A percentile compares a stretch with the other conserved stretches of the same genome.
phyloP scores from a whole-genome alignment of 2,329 filamentous ascomycete species.

The Penicillium sp. region DNA sequence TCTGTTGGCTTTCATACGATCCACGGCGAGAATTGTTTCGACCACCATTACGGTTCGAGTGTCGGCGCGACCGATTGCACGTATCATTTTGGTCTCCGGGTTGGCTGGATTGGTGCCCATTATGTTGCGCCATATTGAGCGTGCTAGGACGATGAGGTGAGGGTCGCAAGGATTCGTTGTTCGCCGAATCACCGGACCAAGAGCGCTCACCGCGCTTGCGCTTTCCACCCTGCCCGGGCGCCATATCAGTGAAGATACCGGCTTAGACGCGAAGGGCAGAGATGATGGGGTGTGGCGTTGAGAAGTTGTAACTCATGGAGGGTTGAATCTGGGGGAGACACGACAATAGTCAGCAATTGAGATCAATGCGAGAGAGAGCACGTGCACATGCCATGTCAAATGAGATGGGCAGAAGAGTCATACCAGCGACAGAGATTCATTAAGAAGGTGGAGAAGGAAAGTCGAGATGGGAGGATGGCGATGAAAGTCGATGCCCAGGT shows the following conservation, averaged over 20 bases:
- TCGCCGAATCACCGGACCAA: constrained; percentile 40
- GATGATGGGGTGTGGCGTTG: constrained; percentile 23
- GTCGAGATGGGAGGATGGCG: constrained; percentile 11
- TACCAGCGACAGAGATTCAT: constrained; percentile 14
- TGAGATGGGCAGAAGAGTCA: not conserved
- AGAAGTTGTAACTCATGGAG: constrained; percentile 32
- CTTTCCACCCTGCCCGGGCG: constrained; percentile 49
- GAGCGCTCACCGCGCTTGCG: constrained; percentile 49
- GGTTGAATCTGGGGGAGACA: constrained; percentile 18
- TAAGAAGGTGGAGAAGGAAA: constrained; percentile 4
- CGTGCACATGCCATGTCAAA: not conserved
- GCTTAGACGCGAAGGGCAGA: constrained; percentile 26
- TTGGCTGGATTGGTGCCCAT: constrained; percentile 33
- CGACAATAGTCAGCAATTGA: constrained; percentile 13
- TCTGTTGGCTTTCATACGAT: constrained; percentile 36
- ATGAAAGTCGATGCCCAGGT: constrained; percentile 7
- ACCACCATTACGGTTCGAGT: constrained; percentile 34
- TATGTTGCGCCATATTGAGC: constrained; percentile 50
- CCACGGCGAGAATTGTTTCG: constrained; percentile 35
- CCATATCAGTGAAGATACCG: constrained; percentile 41
- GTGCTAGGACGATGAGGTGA: constrained; percentile 46
- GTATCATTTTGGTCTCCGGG: constrained; percentile 36
- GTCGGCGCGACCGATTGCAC: constrained; percentile 37
- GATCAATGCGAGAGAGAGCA: not conserved
- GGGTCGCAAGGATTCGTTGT: constrained; percentile 39